Conservation (phyloP, 2,329 filamentous ascomycete genomes). For the Trichoderma koningii region DNA sequence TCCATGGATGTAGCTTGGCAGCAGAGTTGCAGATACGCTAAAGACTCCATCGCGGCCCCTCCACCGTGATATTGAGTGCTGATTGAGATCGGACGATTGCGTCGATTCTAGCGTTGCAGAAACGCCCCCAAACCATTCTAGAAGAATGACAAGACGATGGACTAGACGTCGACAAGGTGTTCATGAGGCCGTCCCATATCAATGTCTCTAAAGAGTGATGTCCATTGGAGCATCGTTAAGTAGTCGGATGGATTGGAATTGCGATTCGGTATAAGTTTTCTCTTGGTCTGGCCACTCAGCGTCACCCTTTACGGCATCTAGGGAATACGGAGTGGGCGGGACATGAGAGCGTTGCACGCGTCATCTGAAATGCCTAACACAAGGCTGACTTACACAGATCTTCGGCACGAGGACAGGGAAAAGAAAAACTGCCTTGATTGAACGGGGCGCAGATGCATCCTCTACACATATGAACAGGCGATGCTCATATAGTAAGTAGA, state of each 20-base stretch:
- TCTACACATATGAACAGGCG: too few species aligned
- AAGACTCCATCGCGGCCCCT: neutral
- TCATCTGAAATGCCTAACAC: neutral
- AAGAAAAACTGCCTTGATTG: too few species aligned
- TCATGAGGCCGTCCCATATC: neutral
- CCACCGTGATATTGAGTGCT: neutral
- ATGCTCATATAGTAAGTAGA: too few species aligned
- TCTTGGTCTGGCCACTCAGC: neutral
- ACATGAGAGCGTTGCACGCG: neutral
- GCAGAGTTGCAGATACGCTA: neutral
- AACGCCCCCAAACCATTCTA: neutral
- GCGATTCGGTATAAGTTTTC: neutral
- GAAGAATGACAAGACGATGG: neutral
- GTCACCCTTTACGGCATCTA: neutral
- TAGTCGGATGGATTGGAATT: neutral
- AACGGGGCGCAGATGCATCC: too few species aligned
- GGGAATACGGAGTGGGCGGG: neutral
- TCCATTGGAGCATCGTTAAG: neutral
- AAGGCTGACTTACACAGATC: constrained; percentile 13
- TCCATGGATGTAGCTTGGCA: neutral
- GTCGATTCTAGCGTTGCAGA: neutral
- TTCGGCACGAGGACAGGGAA: neutral
- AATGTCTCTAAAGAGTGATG: neutral
- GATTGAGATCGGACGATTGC: neutral
- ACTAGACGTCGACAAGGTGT: neutral